Conservation (phyloP, 176 grass and related monocot genomes). For the Oryza glaberrima region DNA sequence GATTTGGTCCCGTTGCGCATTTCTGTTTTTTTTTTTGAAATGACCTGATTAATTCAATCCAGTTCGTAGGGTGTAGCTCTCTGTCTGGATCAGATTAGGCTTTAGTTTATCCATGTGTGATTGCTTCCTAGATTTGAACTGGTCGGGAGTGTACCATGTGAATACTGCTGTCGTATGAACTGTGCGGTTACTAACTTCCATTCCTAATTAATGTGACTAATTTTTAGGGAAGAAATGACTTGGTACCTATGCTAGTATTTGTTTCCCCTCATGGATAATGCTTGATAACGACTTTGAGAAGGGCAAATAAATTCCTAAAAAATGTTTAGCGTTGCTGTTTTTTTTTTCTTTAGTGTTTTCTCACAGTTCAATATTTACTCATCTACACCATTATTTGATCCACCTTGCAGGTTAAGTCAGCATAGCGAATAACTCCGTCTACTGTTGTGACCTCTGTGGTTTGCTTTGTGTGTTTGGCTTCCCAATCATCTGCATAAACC, state of each 20-base stretch:
- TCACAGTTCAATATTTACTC: slow-evolving; percentile 24
- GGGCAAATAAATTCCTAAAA: not conserved
- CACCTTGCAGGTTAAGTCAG: slow-evolving; percentile 40
- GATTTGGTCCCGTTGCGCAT: not conserved
- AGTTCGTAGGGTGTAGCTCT: not conserved
- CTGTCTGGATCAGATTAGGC: not conserved
- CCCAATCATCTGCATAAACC: slow-evolving; percentile 5
- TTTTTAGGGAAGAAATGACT: not conserved
- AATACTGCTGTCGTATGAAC: not conserved
- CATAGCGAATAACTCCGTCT: not conserved
- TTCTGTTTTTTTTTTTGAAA: not conserved
- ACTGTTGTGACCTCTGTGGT: not conserved
- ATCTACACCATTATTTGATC: slow-evolving; percentile 12
- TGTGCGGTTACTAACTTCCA: not conserved
- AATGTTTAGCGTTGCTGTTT: not conserved
- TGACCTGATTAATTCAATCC: not conserved
- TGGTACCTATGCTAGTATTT: slow-evolving; percentile 5
- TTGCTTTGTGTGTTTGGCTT: slow-evolving; percentile 13
- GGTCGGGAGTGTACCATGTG: not conserved
- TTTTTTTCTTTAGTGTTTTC: slow-evolving; percentile 10
- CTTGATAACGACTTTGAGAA: not conserved
- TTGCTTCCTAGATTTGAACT: slow-evolving; percentile 14
- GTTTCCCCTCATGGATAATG: not conserved
- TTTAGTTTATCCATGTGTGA: not conserved
- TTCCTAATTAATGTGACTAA: not conserved